These are phyloP conservation scores for Rubia yunnanensis DNA, from an alignment of 257 asterid genomes.

Conservation along the genomic window DNA sequence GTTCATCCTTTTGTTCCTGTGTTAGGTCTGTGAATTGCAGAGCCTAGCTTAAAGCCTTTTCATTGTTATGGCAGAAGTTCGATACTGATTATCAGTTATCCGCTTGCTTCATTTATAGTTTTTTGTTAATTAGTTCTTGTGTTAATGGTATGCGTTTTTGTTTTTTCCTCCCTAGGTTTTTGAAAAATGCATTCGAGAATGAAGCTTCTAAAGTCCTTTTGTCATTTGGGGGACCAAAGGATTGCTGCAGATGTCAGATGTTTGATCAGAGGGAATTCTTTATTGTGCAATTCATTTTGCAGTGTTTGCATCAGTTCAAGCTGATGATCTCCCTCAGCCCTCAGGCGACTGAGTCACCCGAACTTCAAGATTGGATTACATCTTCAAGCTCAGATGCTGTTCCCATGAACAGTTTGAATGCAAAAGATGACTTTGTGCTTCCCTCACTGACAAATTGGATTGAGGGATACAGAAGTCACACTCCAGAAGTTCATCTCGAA, in stretches of 20 bases:
- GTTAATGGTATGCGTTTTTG: not conserved
- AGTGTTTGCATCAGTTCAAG: constrained; percentile 20
- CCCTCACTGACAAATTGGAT: constrained; percentile 74
- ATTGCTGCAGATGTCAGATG: constrained; percentile 13
- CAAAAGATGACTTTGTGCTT: constrained; percentile 69
- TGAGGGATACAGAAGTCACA: constrained; percentile 29
- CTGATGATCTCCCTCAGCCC: constrained; percentile 19
- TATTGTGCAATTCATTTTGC: constrained; percentile 33
- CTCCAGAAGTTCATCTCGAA: constrained; percentile 30
- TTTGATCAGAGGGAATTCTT: constrained; percentile 14
- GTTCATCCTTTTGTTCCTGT: not conserved
- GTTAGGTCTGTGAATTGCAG: not conserved
- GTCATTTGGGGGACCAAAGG: constrained; percentile 19
- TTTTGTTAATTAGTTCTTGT: not conserved
- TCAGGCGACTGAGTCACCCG: constrained; percentile 50
- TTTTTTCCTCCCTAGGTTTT: constrained; percentile 10
- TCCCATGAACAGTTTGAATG: constrained; percentile 6
- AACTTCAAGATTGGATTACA: constrained; percentile 73
- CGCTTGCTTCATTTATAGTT: not conserved
- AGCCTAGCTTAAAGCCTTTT: too few relatives aligned
- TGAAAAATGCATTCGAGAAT: constrained; percentile 32
- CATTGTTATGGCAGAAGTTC: too few relatives aligned
- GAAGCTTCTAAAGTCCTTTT: constrained; percentile 24
- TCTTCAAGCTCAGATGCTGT: constrained; percentile 12
- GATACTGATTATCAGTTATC: too few relatives aligned